phyloP scores from a whole-genome alignment of 1,284 basidiomycete genomes.

The Cryptococcus sp. region DNA sequence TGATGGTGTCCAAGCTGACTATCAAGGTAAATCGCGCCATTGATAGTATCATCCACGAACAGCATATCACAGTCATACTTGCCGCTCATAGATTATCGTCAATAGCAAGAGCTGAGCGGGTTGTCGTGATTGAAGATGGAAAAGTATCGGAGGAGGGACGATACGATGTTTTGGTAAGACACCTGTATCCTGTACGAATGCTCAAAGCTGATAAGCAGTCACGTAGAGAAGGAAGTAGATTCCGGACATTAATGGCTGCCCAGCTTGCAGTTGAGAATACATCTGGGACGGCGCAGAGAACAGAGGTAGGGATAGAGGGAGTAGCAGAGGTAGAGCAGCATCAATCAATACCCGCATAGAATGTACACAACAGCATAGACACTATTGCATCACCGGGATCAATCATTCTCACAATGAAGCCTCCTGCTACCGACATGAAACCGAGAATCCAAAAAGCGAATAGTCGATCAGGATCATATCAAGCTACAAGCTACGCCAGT shows the following conservation, averaged over 20 bases:
- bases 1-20: not conserved
- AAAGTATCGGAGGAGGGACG: conserved; percentile 76
- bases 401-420: too few relatives aligned
- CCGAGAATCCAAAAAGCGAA: too few relatives aligned
- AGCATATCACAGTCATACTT: conserved; percentile 79
- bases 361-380: too few relatives aligned
- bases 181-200: too few relatives aligned
- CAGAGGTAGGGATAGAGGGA: too few relatives aligned
- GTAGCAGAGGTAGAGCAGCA: not conserved
- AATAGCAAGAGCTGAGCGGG: conserved; percentile 75
- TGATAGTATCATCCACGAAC: conserved; percentile 70
- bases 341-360: not conserved
- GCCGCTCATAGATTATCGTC: conserved; percentile 83
- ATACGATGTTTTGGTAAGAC: conserved; percentile 67
- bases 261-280: conserved; percentile 56
- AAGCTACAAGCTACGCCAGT: too few relatives aligned
- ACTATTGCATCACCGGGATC: too few relatives aligned
- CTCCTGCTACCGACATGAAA: too few relatives aligned
- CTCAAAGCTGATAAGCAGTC: conserved; percentile 50
- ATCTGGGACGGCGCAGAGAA: not conserved
- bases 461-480: too few relatives aligned
- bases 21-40: conserved; percentile 80
- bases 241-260: conserved; percentile 78
- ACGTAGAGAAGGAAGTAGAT: conserved; percentile 63
- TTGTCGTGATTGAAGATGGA: conserved; percentile 83